Conservation (phyloP, 768 basidiomycete species). For the Kwoniella europaea region DNA sequence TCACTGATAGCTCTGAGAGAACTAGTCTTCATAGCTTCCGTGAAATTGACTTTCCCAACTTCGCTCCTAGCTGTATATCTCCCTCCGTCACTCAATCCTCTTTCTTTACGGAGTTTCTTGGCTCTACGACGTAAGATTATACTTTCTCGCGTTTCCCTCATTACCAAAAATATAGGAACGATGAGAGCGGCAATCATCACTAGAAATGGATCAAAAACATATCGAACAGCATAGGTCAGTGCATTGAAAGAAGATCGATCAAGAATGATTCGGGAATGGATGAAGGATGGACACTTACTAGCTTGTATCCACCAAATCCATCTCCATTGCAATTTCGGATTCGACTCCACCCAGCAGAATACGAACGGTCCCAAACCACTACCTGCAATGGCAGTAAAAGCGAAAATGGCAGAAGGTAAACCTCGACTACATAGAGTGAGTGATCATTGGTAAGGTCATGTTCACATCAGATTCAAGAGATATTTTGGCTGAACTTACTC, state of each 20-base stretch:
- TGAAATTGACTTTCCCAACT: slow-evolving; percentile 45
- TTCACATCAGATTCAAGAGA: not conserved
- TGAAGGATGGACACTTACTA: slow-evolving; percentile 50
- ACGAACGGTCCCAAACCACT: slow-evolving; percentile 70
- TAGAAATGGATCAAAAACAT: slow-evolving; percentile 2
- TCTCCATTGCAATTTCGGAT: slow-evolving; percentile 68
- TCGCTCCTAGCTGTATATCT: slow-evolving; percentile 52
- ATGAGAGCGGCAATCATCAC: slow-evolving; percentile 65
- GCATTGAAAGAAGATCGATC: not conserved
- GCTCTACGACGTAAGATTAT: slow-evolving; percentile 74
- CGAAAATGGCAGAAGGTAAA: slow-evolving; percentile 76
- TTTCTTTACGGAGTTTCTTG: slow-evolving; percentile 67
- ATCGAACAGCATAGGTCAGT: not conserved
- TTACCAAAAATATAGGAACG: slow-evolving; percentile 63
- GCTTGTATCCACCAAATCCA: slow-evolving; percentile 85
- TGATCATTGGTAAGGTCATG: not conserved
- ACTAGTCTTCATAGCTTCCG: slow-evolving; percentile 69
- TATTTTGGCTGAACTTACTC: slow-evolving; percentile 9
- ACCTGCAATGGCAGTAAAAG: slow-evolving; percentile 67
- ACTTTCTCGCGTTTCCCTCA: slow-evolving; percentile 74
- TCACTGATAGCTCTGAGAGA: slow-evolving; percentile 73
- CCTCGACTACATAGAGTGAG: slow-evolving; percentile 65
- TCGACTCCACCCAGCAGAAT: slow-evolving; percentile 67
- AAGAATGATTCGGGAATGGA: not conserved
- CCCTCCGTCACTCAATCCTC: slow-evolving; percentile 63